A percentile compares a stretch with the other conserved stretches of the same genome.
Evolutionary conservation across 495 filamentous ascomycete species (phyloP).

Genomic region (Trichocladium antarcticum): DNA sequence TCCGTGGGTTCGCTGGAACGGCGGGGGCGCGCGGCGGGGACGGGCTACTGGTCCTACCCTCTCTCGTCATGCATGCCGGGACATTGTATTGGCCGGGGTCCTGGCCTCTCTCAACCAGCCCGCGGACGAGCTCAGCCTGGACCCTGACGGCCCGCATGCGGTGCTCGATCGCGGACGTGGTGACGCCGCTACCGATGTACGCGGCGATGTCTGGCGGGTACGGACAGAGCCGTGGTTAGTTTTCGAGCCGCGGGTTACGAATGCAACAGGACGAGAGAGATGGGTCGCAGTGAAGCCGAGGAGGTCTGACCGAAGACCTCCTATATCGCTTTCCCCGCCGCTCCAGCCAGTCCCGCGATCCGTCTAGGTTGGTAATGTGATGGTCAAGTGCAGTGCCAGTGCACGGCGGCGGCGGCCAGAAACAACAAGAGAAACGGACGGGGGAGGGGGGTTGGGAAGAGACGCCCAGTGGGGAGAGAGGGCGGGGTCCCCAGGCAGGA

Average conservation of each 20-base stretch:
- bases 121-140: constrained; percentile 28
- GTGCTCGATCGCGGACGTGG: constrained; percentile 34
- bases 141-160: constrained; percentile 34
- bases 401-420: no score
- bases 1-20: background rate
- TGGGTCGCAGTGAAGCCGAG: no score
- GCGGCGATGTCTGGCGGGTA: constrained; percentile 23
- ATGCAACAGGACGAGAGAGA: background rate
- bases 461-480: background rate
- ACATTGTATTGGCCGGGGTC: constrained; percentile 5
- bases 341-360: background rate
- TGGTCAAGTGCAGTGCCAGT: no score
- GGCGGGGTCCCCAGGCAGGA: no score
- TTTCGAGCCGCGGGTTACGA: background rate
- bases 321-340: background rate
- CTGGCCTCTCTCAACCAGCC: constrained; percentile 41
- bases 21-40: background rate
- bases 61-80: background rate
- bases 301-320: background rate
- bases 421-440: background rate
- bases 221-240: constrained; percentile 7
- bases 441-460: background rate
- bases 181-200: constrained; percentile 24
- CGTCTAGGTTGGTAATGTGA: background rate
- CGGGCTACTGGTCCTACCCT: constrained; percentile 7